These are phyloP conservation scores for Blastomyces percursus DNA, from an alignment of 2,329 filamentous ascomycete species.

Conservation along the genomic window DNA sequence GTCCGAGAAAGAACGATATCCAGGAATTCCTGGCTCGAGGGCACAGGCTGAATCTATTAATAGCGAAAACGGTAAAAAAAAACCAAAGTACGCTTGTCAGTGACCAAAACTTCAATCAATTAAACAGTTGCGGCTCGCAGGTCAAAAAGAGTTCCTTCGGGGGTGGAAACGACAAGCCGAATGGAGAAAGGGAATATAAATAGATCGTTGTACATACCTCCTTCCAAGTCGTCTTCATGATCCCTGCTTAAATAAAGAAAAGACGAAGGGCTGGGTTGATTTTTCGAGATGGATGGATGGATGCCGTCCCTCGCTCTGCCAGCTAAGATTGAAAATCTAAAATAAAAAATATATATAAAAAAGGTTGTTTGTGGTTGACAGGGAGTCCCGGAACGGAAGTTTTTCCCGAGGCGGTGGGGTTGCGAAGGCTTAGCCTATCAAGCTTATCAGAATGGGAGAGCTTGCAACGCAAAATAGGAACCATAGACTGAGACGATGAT, in stretches of 20 bases:
- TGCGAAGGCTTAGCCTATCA: conserved; percentile 9
- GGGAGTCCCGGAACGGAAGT: conserved; percentile 11
- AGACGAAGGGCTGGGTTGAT: conserved; percentile 13
- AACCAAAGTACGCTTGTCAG: background rate
- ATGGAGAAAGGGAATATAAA: background rate
- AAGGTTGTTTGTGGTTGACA: conserved; percentile 9
- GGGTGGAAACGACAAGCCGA: background rate
- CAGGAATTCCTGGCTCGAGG: conserved; percentile 88
- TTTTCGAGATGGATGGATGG: conserved; percentile 14
- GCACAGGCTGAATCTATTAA: conserved; percentile 62
- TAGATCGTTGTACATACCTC: conserved; percentile 31
- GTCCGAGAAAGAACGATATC: conserved; percentile 94
- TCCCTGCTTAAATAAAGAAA: conserved; percentile 17
- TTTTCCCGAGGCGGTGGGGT: conserved; percentile 17
- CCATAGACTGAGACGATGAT: no score
- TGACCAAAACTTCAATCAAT: background rate
- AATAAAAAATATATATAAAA: background rate
- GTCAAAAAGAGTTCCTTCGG: no score
- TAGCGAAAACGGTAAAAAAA: conserved; percentile 6
- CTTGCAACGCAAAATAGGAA: no score
- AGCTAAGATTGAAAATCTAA: conserved; percentile 9
- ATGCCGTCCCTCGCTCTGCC: background rate
- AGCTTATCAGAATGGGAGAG: background rate
- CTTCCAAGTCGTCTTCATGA: conserved; percentile 52
- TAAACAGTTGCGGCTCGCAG: no score